phyloP scores from a whole-genome alignment of 225 moss, liverwort and hornwort genomes.

The Asterella californica region DNA sequence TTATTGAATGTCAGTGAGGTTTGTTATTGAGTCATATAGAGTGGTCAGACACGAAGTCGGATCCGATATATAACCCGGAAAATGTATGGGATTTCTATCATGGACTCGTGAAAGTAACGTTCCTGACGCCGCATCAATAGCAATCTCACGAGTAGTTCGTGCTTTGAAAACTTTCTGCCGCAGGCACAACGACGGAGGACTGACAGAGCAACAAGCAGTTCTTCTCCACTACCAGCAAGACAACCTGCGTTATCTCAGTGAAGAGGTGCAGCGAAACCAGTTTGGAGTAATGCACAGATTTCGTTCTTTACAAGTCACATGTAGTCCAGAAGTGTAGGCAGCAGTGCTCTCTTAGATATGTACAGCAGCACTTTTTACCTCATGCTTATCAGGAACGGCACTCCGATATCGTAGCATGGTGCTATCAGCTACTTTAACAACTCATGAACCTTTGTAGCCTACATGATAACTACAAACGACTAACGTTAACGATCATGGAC shows the following conservation, averaged over 20 bases:
- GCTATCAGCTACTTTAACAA: neutral
- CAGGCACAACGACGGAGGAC: conserved; percentile 40
- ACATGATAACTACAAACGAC: no score
- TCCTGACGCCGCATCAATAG: neutral
- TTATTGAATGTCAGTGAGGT: neutral
- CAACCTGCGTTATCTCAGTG: conserved; percentile 46
- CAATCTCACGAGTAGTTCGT: neutral
- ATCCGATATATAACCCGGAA: neutral
- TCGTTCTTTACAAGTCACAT: neutral
- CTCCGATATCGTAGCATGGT: neutral
- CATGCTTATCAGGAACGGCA: neutral
- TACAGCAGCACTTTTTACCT: neutral
- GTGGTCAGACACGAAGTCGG: neutral
- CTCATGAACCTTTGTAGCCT: neutral
- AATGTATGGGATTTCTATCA: neutral
- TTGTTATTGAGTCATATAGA: neutral
- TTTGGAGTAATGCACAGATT: neutral
- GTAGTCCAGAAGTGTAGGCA: neutral
- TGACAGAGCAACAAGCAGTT: conserved; percentile 52
- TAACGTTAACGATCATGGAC: no score
- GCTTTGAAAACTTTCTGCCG: neutral
- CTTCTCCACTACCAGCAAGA: conserved; percentile 54
- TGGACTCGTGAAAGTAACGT: neutral
- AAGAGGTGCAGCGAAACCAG: conserved; percentile 30
- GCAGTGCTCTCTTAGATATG: neutral